Percentiles rank a stretch among this genome's conserved stretches.
Conservation (phyloP, 345 rosid species). For the Raphanus raphanistrum region DNA sequence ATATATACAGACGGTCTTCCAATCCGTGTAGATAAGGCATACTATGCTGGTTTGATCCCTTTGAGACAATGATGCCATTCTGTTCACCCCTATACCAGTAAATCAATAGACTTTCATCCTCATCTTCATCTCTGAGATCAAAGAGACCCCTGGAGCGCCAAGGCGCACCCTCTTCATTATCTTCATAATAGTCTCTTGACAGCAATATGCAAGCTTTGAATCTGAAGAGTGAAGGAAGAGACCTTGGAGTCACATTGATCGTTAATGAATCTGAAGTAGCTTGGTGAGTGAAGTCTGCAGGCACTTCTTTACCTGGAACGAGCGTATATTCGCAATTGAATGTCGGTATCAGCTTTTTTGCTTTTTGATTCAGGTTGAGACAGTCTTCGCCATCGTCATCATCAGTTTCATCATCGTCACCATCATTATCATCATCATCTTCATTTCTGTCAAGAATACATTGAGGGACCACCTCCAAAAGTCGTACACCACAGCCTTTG, state of each 20-base stretch:
- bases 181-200: not conserved
- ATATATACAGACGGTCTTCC: not conserved
- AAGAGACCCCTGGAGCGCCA: too few relatives aligned
- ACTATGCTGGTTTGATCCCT: not conserved
- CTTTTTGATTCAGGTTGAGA: too few relatives aligned
- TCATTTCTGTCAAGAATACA: too few relatives aligned
- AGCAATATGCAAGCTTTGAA: not conserved
- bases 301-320: not conserved
- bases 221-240: not conserved
- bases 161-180: too few relatives aligned
- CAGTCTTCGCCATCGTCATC: too few relatives aligned
- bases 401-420: too few relatives aligned
- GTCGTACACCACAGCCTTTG: too few relatives aligned
- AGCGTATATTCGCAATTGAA: too few relatives aligned
- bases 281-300: not conserved
- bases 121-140: not conserved
- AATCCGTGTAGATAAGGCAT: not conserved
- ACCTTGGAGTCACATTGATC: not conserved
- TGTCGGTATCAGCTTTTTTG: too few relatives aligned
- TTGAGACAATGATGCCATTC: not conserved
- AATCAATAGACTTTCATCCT: not conserved
- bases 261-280: not conserved
- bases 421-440: too few relatives aligned
- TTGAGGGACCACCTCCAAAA: too few relatives aligned
- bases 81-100: not conserved